Conservation (phyloP, 495 filamentous ascomycete genomes). For the Penicillium psychrofluorescens region DNA sequence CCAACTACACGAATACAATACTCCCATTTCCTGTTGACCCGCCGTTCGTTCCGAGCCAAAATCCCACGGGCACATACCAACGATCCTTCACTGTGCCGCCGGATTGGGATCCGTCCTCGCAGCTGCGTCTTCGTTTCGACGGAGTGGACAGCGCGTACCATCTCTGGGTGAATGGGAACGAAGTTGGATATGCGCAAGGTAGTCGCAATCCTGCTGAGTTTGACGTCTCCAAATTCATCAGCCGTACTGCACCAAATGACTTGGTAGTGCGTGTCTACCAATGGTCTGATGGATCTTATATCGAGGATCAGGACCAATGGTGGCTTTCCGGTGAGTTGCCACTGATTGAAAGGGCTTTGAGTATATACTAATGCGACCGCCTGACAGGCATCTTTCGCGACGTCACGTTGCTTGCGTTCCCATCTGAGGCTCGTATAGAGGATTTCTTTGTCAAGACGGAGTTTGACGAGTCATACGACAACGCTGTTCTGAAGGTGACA, state of each 20-base stretch:
- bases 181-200: slow-evolving; percentile 60
- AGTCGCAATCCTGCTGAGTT: slow-evolving; percentile 57
- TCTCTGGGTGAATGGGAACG: slow-evolving; percentile 51
- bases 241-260: slow-evolving; percentile 33
- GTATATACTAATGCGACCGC: neutral
- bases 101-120: slow-evolving; percentile 28
- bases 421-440: slow-evolving; percentile 42
- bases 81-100: slow-evolving; percentile 43
- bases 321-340: slow-evolving; percentile 39
- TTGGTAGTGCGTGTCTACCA: slow-evolving; percentile 54
- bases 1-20: slow-evolving; percentile 58
- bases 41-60: slow-evolving; percentile 49
- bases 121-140: slow-evolving; percentile 56
- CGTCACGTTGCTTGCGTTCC: slow-evolving; percentile 53
- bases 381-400: slow-evolving; percentile 58
- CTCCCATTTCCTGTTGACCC: slow-evolving; percentile 57
- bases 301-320: slow-evolving; percentile 59
- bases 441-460: slow-evolving; percentile 50
- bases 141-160: slow-evolving; percentile 63
- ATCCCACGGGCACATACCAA: slow-evolving; percentile 57
- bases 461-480: slow-evolving; percentile 45
- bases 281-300: slow-evolving; percentile 56
- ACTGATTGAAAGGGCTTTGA: neutral
- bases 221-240: slow-evolving; percentile 45
- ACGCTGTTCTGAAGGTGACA: slow-evolving; percentile 44